These are phyloP conservation scores for Lathyrus aphaca DNA, from an alignment of 306 rosid species.

Conservation along the genomic window DNA sequence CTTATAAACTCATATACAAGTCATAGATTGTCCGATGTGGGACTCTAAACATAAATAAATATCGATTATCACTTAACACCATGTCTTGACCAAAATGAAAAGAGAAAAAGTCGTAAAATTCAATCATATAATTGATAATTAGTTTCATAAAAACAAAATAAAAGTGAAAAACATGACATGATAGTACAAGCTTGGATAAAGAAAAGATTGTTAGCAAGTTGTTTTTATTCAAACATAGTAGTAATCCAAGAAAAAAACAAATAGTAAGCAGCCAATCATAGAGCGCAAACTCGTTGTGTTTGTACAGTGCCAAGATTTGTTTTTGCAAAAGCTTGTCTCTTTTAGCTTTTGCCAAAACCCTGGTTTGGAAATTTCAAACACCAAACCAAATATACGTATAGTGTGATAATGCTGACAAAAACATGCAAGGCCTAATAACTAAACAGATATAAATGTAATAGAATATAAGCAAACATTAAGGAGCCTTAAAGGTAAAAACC, in stretches of 20 bases:
- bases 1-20: no score
- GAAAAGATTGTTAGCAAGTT: not conserved
- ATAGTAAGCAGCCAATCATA: slow-evolving; percentile 10
- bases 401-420: not conserved
- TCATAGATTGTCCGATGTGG: no score
- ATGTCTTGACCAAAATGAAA: slow-evolving; percentile 13
- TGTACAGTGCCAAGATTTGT: not conserved
- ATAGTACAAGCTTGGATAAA: not conserved
- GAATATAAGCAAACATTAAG: slow-evolving; percentile 25
- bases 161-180: slow-evolving; percentile 19
- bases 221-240: no score
- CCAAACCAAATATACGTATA: not conserved
- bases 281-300: not conserved
- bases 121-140: slow-evolving; percentile 16
- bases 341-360: slow-evolving; percentile 3
- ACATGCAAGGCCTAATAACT: slow-evolving; percentile 21
- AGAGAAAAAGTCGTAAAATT: slow-evolving; percentile 1
- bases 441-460: not conserved
- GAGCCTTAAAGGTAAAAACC: slow-evolving; percentile 59
- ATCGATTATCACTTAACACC: not conserved
- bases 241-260: not conserved
- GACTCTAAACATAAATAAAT: no score
- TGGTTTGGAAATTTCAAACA: not conserved
- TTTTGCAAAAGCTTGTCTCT: not conserved
- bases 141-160: slow-evolving; percentile 2